Percentiles rank a stretch among this genome's conserved stretches.
phyloP scores from a whole-genome alignment of 345 rosid species.

The Jatropha curcas region DNA sequence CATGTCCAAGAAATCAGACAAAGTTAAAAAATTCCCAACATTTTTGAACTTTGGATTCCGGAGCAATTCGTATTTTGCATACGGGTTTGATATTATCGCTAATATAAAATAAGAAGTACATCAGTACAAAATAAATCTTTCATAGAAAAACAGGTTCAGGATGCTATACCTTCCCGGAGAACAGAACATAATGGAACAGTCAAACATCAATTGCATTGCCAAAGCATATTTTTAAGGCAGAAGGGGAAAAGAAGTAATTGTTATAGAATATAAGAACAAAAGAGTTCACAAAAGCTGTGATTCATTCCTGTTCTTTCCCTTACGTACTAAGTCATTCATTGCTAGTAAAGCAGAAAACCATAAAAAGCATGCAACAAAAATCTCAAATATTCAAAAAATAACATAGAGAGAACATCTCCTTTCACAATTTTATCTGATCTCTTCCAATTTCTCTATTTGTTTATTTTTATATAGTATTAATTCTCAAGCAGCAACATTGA shows the following conservation, averaged over 20 bases:
- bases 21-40: conserved; percentile 50
- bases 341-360: background rate
- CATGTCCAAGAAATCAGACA: conserved; percentile 64
- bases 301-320: background rate
- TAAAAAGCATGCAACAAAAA: background rate
- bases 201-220: conserved; percentile 6
- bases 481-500: background rate
- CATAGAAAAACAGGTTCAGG: background rate
- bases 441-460: background rate
- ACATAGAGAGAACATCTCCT: background rate
- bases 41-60: conserved; percentile 58
- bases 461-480: background rate
- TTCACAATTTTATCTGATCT: background rate
- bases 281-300: background rate
- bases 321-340: background rate
- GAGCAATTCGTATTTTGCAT: conserved; percentile 12
- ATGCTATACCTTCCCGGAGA: background rate
- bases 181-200: background rate
- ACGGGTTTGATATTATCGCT: conserved; percentile 71
- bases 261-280: background rate
- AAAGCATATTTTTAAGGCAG: background rate
- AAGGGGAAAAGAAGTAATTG: background rate
- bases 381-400: background rate
- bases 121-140: background rate
- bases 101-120: conserved; percentile 22